A percentile compares a stretch with the other conserved stretches of the same genome.
Conservation (phyloP, 768 basidiomycete species). For the Termitomyces sp. region DNA sequence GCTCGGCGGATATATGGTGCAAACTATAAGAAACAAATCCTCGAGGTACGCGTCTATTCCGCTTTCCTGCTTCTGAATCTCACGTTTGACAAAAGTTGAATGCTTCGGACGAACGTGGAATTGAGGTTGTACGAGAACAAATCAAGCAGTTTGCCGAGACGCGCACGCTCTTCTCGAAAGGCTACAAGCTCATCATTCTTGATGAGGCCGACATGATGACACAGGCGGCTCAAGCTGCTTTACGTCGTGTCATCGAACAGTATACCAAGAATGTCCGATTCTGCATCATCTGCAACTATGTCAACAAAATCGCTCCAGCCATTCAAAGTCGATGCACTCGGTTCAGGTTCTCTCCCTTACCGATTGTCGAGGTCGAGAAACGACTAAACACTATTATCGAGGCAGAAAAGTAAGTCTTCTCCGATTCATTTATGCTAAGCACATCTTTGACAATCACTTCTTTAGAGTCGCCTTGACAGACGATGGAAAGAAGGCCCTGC, state of each 20-base stretch:
- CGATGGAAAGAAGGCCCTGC: slow-evolving; percentile 84
- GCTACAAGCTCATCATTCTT: slow-evolving; percentile 95
- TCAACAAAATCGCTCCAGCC: slow-evolving; percentile 98
- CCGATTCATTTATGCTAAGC: neutral
- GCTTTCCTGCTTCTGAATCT: neutral
- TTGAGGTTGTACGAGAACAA: slow-evolving; percentile 97
- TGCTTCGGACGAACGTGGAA: slow-evolving; percentile 97
- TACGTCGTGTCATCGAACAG: slow-evolving; percentile 96
- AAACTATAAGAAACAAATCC: slow-evolving; percentile 85
- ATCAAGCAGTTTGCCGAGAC: slow-evolving; percentile 99
- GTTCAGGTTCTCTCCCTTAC: slow-evolving; percentile 94
- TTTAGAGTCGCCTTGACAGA: slow-evolving; percentile 79
- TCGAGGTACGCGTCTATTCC: slow-evolving; percentile 61
- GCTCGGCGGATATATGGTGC: slow-evolving; percentile 91
- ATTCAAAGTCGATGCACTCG: slow-evolving; percentile 98
- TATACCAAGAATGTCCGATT: slow-evolving; percentile 99
- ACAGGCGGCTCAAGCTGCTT: slow-evolving; percentile 91
- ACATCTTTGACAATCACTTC: neutral
- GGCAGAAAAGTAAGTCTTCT: slow-evolving; percentile 67
- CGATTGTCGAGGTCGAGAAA: slow-evolving; percentile 82
- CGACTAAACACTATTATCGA: slow-evolving; percentile 77
- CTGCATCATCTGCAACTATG: slow-evolving; percentile 99
- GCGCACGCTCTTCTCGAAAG: slow-evolving; percentile 85
- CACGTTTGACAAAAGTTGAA: slow-evolving; percentile 61
- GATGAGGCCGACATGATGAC: slow-evolving; percentile 99